phyloP scores from a whole-genome alignment of 2,329 filamentous ascomycete species.

The Gliomastix tumulicola region DNA sequence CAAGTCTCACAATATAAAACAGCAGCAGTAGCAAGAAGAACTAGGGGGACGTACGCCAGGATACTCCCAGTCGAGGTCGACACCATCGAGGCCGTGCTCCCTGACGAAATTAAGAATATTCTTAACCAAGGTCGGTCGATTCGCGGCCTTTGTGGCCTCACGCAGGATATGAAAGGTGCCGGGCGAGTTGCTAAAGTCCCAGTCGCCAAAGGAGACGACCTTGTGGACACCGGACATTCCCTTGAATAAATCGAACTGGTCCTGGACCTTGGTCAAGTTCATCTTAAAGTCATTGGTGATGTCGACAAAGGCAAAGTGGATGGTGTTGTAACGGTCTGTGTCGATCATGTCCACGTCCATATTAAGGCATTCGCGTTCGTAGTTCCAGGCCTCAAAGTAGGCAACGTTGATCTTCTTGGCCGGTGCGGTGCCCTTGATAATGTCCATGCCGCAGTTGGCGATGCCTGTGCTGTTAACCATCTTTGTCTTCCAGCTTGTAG shows the following conservation, averaged over 20 bases:
- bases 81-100: constrained; percentile 29
- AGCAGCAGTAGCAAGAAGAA: too few species aligned
- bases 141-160: constrained; percentile 18
- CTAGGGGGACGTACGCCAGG: constrained; percentile 27
- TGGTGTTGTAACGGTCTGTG: constrained; percentile 16
- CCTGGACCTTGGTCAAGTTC: neutral
- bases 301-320: constrained; percentile 22
- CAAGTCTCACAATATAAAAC: too few species aligned
- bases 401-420: constrained; percentile 16
- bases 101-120: constrained; percentile 30
- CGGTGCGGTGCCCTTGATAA: constrained; percentile 16
- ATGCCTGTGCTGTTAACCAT: too few species aligned
- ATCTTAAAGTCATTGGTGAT: constrained; percentile 3
- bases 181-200: constrained; percentile 19
- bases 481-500: too few species aligned
- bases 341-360: constrained; percentile 19
- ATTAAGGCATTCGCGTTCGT: constrained; percentile 16
- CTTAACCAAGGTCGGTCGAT: constrained; percentile 25
- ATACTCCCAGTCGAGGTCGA: constrained; percentile 43
- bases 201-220: constrained; percentile 27
- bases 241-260: constrained; percentile 4
- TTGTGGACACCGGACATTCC: constrained; percentile 4
- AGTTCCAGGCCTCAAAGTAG: constrained; percentile 25
- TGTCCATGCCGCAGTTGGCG: constrained; percentile 22
- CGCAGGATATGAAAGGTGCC: constrained; percentile 17